Conservation (phyloP, 179 eudicot species). For the Gypsophila paniculata region DNA sequence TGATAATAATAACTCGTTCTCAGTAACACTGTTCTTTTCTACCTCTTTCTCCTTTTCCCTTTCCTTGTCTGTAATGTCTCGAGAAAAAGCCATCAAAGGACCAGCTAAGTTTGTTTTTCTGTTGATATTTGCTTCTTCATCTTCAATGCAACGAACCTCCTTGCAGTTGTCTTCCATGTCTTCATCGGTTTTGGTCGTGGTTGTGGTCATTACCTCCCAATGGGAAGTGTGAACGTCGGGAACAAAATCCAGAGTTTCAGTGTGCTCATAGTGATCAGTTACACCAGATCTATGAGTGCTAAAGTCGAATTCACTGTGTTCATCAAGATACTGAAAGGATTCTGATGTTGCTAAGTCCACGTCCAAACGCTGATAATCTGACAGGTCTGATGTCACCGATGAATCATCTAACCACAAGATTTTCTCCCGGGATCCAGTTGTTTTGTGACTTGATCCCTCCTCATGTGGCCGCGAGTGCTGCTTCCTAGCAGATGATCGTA, state of each 20-base stretch:
- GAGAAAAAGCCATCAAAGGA: constrained; percentile 7
- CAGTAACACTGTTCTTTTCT: constrained; percentile 1
- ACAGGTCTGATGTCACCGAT: constrained; percentile 39
- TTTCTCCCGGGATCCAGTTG: constrained; percentile 26
- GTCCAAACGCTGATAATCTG: constrained; percentile 55
- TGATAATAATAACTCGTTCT: constrained; percentile 7
- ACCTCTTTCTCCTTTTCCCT: constrained; percentile 9
- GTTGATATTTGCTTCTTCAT: constrained; percentile 34
- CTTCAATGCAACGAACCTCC: constrained; percentile 60
- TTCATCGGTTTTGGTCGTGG: constrained; percentile 23
- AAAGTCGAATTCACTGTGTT: constrained; percentile 21
- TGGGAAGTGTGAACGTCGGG: constrained; percentile 19
- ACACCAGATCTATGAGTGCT: constrained; percentile 24
- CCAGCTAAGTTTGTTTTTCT: constrained; percentile 28
- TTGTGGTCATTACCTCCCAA: constrained; percentile 24
- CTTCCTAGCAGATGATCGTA: constrained; percentile 39
- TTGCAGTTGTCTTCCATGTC: constrained; percentile 49
- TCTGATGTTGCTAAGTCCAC: constrained; percentile 39
- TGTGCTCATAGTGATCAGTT: constrained; percentile 35
- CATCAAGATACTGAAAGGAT: constrained; percentile 27
- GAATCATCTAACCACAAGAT: constrained; percentile 45
- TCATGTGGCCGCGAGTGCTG: constrained; percentile 36
- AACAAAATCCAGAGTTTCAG: constrained; percentile 16
- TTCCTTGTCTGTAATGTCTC: constrained; percentile 4
- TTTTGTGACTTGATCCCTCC: constrained; percentile 17